Percentiles rank a stretch among this genome's conserved stretches.
These are phyloP conservation scores for Porphyrellus cyaneotinctus DNA, from an alignment of 768 basidiomycete species.

Conservation along the genomic window DNA sequence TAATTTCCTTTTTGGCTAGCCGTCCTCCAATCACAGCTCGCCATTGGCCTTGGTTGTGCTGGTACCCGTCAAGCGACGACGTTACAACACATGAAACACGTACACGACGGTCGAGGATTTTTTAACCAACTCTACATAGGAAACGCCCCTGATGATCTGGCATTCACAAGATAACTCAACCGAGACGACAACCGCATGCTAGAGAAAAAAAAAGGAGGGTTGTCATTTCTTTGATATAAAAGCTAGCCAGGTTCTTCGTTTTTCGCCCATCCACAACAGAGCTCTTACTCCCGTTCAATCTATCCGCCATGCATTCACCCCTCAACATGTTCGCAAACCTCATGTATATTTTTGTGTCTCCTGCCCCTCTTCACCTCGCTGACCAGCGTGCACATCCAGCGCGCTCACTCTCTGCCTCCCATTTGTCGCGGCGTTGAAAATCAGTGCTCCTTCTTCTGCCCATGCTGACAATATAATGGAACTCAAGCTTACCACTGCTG, in stretches of 20 bases:
- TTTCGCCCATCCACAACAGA: too few species aligned
- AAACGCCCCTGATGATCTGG: too few species aligned
- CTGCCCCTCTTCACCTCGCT: neutral
- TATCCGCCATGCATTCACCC: neutral
- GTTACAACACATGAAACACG: too few species aligned
- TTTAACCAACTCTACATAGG: too few species aligned
- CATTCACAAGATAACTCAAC: too few species aligned
- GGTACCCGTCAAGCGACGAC: too few species aligned
- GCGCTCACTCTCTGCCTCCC: neutral
- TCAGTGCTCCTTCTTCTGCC: neutral
- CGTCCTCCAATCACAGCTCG: too few species aligned
- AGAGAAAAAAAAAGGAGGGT: too few species aligned
- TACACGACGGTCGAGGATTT: too few species aligned
- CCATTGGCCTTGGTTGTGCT: too few species aligned
- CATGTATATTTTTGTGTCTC: neutral
- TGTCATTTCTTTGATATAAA: neutral
- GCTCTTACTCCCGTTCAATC: neutral
- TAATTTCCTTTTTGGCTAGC: too few species aligned
- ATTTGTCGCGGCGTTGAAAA: neutral
- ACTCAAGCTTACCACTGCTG: neutral
- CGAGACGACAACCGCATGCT: too few species aligned
- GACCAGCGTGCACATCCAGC: neutral
- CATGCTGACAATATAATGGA: neutral
- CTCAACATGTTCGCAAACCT: neutral
- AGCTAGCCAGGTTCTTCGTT: neutral